Conservation (phyloP, 164 flowering plant genomes). For the Macadamia tetraphylla region DNA sequence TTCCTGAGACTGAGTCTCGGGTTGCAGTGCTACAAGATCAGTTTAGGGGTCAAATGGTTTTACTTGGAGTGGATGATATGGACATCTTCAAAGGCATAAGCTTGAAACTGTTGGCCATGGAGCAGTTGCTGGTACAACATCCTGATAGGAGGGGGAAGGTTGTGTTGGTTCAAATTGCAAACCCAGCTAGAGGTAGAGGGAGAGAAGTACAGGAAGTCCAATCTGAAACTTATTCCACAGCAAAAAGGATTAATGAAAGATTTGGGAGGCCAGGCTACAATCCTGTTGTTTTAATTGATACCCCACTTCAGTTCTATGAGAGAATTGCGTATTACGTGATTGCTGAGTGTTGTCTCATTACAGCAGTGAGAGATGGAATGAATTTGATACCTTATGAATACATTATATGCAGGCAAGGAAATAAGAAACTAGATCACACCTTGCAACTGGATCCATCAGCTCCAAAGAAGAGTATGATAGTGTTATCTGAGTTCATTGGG, state of each 20-base stretch:
- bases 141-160: constrained; percentile 47
- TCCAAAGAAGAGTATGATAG: constrained; percentile 61
- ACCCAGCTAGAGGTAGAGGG: constrained; percentile 63
- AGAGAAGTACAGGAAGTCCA: constrained; percentile 55
- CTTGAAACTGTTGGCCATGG: constrained; percentile 56
- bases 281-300: constrained; percentile 48
- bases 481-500: constrained; percentile 59
- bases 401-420: constrained; percentile 47
- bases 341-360: constrained; percentile 61
- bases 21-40: constrained; percentile 31
- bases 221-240: constrained; percentile 39
- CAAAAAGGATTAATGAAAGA: constrained; percentile 35
- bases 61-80: constrained; percentile 73
- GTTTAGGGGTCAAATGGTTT: constrained; percentile 33
- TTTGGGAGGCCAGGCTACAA: constrained; percentile 43
- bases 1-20: constrained; percentile 40
- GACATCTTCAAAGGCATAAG: constrained; percentile 63
- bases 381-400: constrained; percentile 63
- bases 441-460: constrained; percentile 27
- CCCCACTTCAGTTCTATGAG: constrained; percentile 49
- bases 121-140: constrained; percentile 47
- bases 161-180: constrained; percentile 57
- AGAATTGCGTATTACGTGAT: constrained; percentile 47
- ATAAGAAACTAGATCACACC: constrained; percentile 30
- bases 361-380: constrained; percentile 69